Evolutionary conservation across 306 rosid genomes (phyloP).

Genomic region (Trichosanthes truncata): DNA sequence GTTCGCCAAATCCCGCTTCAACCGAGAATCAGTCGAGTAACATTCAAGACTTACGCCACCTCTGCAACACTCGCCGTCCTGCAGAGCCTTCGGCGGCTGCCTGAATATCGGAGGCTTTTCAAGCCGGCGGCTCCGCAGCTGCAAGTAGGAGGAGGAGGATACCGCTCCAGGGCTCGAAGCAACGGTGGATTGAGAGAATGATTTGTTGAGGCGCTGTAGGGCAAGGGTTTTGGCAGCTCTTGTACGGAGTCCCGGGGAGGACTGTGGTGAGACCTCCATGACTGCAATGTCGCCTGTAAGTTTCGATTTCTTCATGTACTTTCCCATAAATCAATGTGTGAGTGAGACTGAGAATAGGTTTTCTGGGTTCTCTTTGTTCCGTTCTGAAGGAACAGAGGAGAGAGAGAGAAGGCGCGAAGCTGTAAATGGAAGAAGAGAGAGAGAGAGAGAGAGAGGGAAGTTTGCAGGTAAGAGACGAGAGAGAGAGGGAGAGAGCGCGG

Average conservation of each 20-base stretch:
- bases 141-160: conserved; percentile 41
- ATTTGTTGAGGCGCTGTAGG: conserved; percentile 35
- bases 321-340: conserved; percentile 38
- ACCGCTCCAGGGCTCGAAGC: conserved; percentile 5
- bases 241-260: conserved; percentile 47
- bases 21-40: conserved; percentile 15
- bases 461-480: conserved; percentile 6
- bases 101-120: conserved; percentile 31
- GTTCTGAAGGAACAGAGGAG: conserved; percentile 7
- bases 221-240: conserved; percentile 65
- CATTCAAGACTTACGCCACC: neutral
- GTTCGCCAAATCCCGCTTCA: conserved; percentile 8
- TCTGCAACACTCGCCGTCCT: conserved; percentile 16
- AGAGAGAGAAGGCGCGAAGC: neutral
- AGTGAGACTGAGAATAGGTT: neutral
- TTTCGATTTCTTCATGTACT: conserved; percentile 77
- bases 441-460: neutral
- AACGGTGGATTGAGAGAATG: neutral
- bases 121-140: conserved; percentile 85
- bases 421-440: neutral
- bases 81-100: neutral
- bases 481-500: conserved; percentile 1
- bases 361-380: neutral
- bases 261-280: conserved; percentile 41
- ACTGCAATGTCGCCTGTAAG: conserved; percentile 44